phyloP scores from a whole-genome alignment of 73 alveolate genomes.

The Paramecium biaurelia region DNA sequence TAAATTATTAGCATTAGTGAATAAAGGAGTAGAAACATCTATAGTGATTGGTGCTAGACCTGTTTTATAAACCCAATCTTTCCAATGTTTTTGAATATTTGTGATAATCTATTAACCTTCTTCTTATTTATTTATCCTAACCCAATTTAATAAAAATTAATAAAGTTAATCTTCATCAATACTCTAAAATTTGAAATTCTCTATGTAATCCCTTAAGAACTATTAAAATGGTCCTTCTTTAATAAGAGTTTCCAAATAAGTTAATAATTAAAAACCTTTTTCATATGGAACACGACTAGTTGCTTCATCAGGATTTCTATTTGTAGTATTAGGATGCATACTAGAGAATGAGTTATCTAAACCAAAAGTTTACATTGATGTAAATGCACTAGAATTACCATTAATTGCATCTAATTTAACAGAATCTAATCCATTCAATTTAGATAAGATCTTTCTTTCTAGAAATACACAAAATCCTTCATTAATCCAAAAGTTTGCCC shows the following conservation, averaged over 20 bases:
- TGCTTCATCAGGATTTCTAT: constrained; percentile 81
- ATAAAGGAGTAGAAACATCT: constrained; percentile 72
- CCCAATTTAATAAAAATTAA: constrained; percentile 66
- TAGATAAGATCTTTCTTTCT: constrained; percentile 82
- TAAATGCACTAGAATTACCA: constrained; percentile 73
- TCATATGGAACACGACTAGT: constrained; percentile 82
- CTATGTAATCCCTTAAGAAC: constrained; percentile 71
- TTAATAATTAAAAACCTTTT: constrained; percentile 83
- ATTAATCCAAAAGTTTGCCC: constrained; percentile 98
- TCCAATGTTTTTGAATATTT: constrained; percentile 67
- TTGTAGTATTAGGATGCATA: constrained; percentile 73
- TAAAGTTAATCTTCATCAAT: constrained; percentile 67
- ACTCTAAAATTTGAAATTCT: constrained; percentile 62
- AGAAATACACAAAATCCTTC: constrained; percentile 94
- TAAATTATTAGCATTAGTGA: constrained; percentile 53
- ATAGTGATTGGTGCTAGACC: constrained; percentile 80
- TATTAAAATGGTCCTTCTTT: constrained; percentile 61
- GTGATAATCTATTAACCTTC: constrained; percentile 42
- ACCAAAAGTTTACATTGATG: constrained; percentile 76
- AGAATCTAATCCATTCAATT: constrained; percentile 72
- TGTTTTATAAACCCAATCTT: constrained; percentile 76
- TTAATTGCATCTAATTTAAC: constrained; percentile 63
- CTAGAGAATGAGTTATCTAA: constrained; percentile 70
- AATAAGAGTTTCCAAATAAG: constrained; percentile 65
- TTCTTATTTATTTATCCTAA: constrained; percentile 36